These are phyloP conservation scores for Plasmodium chabaudi DNA, from an alignment of 169 alveolate species.

Conservation along the genomic window DNA sequence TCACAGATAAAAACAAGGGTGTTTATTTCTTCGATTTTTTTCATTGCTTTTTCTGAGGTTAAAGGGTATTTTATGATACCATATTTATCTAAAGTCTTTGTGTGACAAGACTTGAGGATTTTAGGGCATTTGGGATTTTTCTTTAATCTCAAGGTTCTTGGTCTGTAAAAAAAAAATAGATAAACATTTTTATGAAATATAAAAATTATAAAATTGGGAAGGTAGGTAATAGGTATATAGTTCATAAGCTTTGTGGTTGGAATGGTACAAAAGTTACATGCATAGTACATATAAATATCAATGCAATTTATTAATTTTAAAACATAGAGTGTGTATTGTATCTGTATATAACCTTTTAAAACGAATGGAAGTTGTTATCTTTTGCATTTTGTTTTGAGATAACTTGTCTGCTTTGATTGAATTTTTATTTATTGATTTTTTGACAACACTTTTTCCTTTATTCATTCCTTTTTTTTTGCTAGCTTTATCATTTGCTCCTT, in stretches of 20 bases:
- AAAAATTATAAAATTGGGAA: too few species aligned
- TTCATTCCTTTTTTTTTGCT: constrained; percentile 19
- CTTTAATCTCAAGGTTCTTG: constrained; percentile 88
- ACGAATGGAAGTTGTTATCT: constrained; percentile 40
- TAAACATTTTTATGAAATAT: too few species aligned
- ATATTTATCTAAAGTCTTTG: constrained; percentile 92
- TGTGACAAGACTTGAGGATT: constrained; percentile 83
- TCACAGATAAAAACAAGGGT: constrained; percentile 96
- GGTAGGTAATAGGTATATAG: too few species aligned
- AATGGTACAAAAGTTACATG: too few species aligned
- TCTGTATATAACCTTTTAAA: constrained; percentile 11
- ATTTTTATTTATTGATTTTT: constrained; percentile 17
- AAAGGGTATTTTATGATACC: constrained; percentile 94
- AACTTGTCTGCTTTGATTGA: background rate
- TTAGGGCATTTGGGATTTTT: constrained; percentile 92
- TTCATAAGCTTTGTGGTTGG: too few species aligned
- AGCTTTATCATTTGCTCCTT: background rate
- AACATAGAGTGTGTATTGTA: too few species aligned
- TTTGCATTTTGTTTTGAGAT: background rate
- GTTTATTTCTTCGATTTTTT: constrained; percentile 98
- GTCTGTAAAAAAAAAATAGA: constrained; percentile 3
- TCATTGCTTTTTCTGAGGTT: constrained; percentile 98
- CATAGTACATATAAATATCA: too few species aligned
- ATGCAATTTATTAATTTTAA: too few species aligned
- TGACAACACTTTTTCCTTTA: constrained; percentile 3